phyloP scores from a whole-genome alignment of 257 asterid species.

The Avicennia marina region DNA sequence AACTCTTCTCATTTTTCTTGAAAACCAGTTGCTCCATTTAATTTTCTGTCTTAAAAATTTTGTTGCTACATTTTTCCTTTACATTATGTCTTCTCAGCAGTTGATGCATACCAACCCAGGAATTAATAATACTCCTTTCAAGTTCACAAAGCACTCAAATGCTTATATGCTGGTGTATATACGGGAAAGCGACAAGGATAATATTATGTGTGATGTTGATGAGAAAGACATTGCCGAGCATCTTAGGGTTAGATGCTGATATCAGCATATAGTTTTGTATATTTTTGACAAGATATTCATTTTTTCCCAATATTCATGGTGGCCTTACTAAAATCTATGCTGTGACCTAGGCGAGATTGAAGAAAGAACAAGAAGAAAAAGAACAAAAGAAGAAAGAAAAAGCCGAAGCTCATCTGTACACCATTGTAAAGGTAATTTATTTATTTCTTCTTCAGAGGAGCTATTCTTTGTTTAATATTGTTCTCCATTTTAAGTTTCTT shows the following conservation, averaged over 20 bases:
- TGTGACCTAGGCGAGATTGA: constrained; percentile 43
- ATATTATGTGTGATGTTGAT: constrained; percentile 90
- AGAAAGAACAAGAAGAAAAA: constrained; percentile 50
- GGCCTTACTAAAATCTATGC: constrained; percentile 12
- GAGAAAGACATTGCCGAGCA: constrained; percentile 99
- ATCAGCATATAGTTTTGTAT: too few species aligned
- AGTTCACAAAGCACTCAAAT: constrained; percentile 93
- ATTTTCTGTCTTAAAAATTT: too few species aligned
- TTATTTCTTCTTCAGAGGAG: too few species aligned
- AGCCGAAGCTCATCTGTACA: constrained; percentile 58
- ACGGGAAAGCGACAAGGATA: constrained; percentile 93
- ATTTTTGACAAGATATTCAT: too few species aligned
- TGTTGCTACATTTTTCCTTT: constrained; percentile 17
- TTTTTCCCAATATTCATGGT: too few species aligned
- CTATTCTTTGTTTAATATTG: too few species aligned
- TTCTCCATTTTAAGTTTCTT: too few species aligned
- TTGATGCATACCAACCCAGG: constrained; percentile 97
- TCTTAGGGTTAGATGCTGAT: too few species aligned
- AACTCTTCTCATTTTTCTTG: too few species aligned
- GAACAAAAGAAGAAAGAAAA: constrained; percentile 45
- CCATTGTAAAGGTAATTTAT: constrained; percentile 84
- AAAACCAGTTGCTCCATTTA: too few species aligned
- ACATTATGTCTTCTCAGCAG: constrained; percentile 32
- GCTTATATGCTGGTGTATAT: constrained; percentile 99
- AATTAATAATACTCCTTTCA: constrained; percentile 84